Evolutionary conservation across 352 stramenopile genomes (phyloP).

Genomic region (Pythium myriotylum): DNA sequence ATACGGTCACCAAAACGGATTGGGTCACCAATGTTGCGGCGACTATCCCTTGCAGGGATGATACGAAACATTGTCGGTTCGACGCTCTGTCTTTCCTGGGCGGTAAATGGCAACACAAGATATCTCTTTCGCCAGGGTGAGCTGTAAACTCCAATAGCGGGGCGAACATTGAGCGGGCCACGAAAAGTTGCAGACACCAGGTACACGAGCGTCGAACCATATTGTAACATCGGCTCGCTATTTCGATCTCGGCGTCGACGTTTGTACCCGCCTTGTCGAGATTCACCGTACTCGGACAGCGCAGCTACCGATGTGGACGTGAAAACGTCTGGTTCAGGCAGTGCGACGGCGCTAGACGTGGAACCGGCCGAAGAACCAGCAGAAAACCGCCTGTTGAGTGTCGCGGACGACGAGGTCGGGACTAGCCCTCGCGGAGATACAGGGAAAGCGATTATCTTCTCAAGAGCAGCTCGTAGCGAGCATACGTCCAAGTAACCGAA

Average conservation of each 20-base stretch:
- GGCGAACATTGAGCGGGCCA: slow-evolving; percentile 70
- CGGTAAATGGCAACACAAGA: slow-evolving; percentile 73
- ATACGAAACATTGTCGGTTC: slow-evolving; percentile 78
- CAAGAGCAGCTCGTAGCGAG: slow-evolving; percentile 60
- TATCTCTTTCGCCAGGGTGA: slow-evolving; percentile 86
- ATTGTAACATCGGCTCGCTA: slow-evolving; percentile 33
- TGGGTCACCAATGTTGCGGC: slow-evolving; percentile 56
- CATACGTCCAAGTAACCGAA: slow-evolving; percentile 87
- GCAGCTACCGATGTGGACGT: slow-evolving; percentile 15
- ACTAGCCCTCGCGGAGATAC: slow-evolving; percentile 4
- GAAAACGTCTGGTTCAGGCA: slow-evolving; percentile 14
- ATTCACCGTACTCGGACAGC: slow-evolving; percentile 14
- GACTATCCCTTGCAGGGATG: slow-evolving; percentile 57
- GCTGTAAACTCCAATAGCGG: slow-evolving; percentile 77
- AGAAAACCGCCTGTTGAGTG: slow-evolving; percentile 18
- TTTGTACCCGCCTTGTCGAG: not conserved
- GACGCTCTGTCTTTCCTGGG: slow-evolving; percentile 68
- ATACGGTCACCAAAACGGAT: slow-evolving; percentile 84
- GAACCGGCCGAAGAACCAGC: slow-evolving; percentile 19
- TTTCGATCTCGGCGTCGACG: slow-evolving; percentile 15
- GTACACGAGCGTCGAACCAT: slow-evolving; percentile 71
- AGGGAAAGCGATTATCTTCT: slow-evolving; percentile 55
- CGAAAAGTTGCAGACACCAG: slow-evolving; percentile 75
- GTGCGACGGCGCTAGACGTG: slow-evolving; percentile 6
- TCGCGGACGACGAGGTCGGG: slow-evolving; percentile 14